Conservation (phyloP, 192 early-diverging fungal genomes). For the Haplosporangium gracile region DNA sequence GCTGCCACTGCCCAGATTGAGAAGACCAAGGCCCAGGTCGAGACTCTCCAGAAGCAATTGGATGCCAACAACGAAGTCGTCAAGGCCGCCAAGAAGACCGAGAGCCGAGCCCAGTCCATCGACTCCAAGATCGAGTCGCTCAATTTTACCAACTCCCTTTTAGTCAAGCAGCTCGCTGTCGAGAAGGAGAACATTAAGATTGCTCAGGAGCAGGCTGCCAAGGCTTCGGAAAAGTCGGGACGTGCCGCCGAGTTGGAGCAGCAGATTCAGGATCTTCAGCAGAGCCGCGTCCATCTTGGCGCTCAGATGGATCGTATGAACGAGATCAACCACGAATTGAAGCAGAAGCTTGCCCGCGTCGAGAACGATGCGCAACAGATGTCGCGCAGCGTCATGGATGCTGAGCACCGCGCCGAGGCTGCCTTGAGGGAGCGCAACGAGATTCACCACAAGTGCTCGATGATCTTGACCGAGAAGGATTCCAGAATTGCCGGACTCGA, state of each 20-base stretch:
- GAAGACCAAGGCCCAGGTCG: slow-evolving; percentile 31
- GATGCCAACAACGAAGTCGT: slow-evolving; percentile 35
- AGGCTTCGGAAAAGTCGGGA: slow-evolving; percentile 30
- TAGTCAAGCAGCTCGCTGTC: slow-evolving; percentile 58
- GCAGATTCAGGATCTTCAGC: slow-evolving; percentile 50
- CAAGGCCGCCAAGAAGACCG: slow-evolving; percentile 50
- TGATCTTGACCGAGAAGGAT: slow-evolving; percentile 47
- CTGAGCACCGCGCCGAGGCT: slow-evolving; percentile 48
- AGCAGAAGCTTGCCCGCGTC: slow-evolving; percentile 36
- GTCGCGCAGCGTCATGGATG: slow-evolving; percentile 34
- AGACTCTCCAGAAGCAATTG: slow-evolving; percentile 42
- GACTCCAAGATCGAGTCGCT: slow-evolving; percentile 58
- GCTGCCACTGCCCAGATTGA: slow-evolving; percentile 15
- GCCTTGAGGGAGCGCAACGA: slow-evolving; percentile 48
- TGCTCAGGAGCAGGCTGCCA: slow-evolving; percentile 26
- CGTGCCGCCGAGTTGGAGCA: slow-evolving; percentile 25
- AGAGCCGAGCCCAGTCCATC: slow-evolving; percentile 47
- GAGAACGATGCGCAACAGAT: slow-evolving; percentile 34
- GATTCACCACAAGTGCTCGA: slow-evolving; percentile 41
- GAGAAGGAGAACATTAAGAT: slow-evolving; percentile 56
- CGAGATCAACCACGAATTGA: slow-evolving; percentile 32
- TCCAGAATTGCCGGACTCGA: slow-evolving; percentile 32
- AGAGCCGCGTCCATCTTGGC: slow-evolving; percentile 38
- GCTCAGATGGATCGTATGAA: slow-evolving; percentile 32
- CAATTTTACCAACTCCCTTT: slow-evolving; percentile 59